A percentile compares a stretch with the other conserved stretches of the same genome.
These are phyloP conservation scores for Wickerhamiella azyma DNA, from an alignment of 805 yeast genomes.

Conservation along the genomic window DNA sequence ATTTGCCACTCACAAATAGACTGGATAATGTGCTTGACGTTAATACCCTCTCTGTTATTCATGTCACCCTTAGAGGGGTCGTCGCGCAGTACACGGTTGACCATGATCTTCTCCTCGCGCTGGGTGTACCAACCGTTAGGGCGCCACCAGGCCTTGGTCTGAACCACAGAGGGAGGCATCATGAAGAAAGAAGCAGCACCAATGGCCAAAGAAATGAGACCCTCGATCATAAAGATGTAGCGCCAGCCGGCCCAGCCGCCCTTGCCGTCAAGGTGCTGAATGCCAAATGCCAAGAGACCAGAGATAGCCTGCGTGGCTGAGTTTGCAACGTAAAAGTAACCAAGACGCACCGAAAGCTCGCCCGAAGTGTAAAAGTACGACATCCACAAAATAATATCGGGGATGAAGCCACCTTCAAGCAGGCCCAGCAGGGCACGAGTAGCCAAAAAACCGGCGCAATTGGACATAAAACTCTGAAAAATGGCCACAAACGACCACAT, in stretches of 20 bases:
- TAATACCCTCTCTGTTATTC: constrained; percentile 45
- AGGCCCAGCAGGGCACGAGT: constrained; percentile 42
- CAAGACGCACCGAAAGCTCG: constrained; percentile 42
- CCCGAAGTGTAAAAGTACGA: constrained; percentile 46
- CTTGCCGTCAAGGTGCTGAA: constrained; percentile 36
- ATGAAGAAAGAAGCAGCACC: constrained; percentile 33
- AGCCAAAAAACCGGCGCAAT: constrained; percentile 32
- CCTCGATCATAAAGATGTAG: constrained; percentile 51
- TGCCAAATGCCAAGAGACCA: constrained; percentile 36
- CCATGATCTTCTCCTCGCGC: constrained; percentile 43
- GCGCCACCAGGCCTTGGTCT: constrained; percentile 33
- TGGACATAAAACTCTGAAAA: constrained; percentile 33
- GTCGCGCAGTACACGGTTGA: constrained; percentile 45
- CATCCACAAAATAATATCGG: constrained; percentile 46
- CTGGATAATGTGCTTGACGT: constrained; percentile 28
- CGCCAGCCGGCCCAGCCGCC: constrained; percentile 40
- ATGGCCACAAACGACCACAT: constrained; percentile 44
- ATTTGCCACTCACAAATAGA: constrained; percentile 38
- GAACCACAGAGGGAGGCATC: constrained; percentile 41
- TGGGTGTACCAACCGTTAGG: constrained; percentile 43
- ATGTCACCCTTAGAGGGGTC: constrained; percentile 54
- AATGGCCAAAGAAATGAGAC: constrained; percentile 36
- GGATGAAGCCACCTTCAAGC: constrained; percentile 51
- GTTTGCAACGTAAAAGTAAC: constrained; percentile 42
- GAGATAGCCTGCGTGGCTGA: constrained; percentile 33